Evolutionary conservation across 495 filamentous ascomycete genomes (phyloP).

Genomic region (Immersiella caudata): DNA sequence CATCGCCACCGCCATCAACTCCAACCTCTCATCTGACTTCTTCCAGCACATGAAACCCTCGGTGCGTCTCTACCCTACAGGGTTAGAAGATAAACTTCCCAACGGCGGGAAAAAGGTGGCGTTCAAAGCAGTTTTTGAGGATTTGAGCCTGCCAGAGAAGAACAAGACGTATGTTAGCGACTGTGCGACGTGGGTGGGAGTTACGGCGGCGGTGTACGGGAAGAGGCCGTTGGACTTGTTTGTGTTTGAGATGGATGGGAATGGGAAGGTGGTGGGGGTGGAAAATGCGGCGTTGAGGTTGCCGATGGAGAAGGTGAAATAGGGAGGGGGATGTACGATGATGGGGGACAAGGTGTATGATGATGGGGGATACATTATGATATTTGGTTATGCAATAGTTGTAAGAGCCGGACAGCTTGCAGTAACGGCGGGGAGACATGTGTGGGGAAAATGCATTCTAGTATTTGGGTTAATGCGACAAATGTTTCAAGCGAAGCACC

Average conservation of each 20-base stretch:
- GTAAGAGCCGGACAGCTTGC: too few species aligned
- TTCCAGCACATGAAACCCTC: conserved; percentile 30
- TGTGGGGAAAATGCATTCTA: too few species aligned
- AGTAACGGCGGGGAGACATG: too few species aligned
- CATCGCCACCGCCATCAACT: conserved; percentile 35
- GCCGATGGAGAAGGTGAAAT: conserved; percentile 36
- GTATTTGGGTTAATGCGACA: too few species aligned
- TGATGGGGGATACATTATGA: too few species aligned
- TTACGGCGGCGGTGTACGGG: conserved; percentile 42
- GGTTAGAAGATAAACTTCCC: conserved; percentile 32
- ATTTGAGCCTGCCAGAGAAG: conserved; percentile 26
- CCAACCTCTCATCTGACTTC: conserved; percentile 33
- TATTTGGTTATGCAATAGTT: too few species aligned
- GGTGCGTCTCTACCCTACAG: conserved; percentile 48
- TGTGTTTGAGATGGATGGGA: conserved; percentile 44
- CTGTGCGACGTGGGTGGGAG: conserved; percentile 44
- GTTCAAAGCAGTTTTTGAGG: conserved; percentile 53
- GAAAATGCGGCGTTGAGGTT: conserved; percentile 46
- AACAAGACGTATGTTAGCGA: conserved; percentile 39
- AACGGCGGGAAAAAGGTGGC: conserved; percentile 43
- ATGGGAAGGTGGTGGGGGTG: conserved; percentile 39
- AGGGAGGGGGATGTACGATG: conserved; percentile 9
- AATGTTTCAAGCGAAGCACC: too few species aligned
- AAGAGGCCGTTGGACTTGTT: conserved; percentile 45
- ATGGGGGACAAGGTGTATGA: too few species aligned